Percentiles rank a stretch among this genome's conserved stretches.
Conservation (phyloP, 495 filamentous ascomycete genomes). For the Penicillium psychrofluorescens region DNA sequence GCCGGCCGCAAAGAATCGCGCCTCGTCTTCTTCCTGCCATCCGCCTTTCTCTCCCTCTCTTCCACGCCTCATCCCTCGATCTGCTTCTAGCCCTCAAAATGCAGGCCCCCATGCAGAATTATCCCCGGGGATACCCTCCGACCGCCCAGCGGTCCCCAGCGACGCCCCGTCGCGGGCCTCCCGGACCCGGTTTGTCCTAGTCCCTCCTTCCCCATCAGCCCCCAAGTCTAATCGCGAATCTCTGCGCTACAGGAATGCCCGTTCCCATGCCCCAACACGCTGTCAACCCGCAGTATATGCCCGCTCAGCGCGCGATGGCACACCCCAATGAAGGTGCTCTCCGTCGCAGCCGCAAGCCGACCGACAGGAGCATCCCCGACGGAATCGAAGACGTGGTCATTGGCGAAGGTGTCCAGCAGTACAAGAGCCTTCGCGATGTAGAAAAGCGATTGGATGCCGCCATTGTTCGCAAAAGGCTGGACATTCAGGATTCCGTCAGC, state of each 20-base stretch:
- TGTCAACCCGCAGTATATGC: slow-evolving; percentile 33
- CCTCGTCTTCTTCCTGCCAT: slow-evolving; percentile 14
- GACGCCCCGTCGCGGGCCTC: slow-evolving; percentile 34
- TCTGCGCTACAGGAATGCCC: slow-evolving; percentile 24
- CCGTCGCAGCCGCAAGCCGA: slow-evolving; percentile 76
- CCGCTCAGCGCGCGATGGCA: slow-evolving; percentile 33
- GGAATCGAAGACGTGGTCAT: slow-evolving; percentile 73
- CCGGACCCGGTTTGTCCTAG: slow-evolving; percentile 27
- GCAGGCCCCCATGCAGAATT: slow-evolving; percentile 40
- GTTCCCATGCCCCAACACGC: slow-evolving; percentile 34
- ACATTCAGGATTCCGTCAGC: slow-evolving; percentile 78
- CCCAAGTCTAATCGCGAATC: slow-evolving; percentile 10
- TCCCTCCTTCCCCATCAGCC: slow-evolving; percentile 8
- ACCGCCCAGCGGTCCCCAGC: slow-evolving; percentile 38
- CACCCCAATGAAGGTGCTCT: slow-evolving; percentile 49
- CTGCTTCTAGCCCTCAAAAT: slow-evolving; percentile 19
- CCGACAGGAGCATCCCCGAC: slow-evolving; percentile 89
- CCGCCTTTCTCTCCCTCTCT: slow-evolving; percentile 16
- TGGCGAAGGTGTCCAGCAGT: slow-evolving; percentile 75
- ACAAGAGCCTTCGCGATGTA: slow-evolving; percentile 73
- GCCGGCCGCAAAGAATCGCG: slow-evolving; percentile 35
- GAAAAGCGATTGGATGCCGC: slow-evolving; percentile 87
- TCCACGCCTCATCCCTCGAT: slow-evolving; percentile 6
- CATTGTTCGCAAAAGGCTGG: slow-evolving; percentile 90
- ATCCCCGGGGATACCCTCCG: slow-evolving; percentile 35